Base-by-base conservation (phyloP, 164 flowering plant genomes). In the Chloranthus sessilifolius region DNA sequence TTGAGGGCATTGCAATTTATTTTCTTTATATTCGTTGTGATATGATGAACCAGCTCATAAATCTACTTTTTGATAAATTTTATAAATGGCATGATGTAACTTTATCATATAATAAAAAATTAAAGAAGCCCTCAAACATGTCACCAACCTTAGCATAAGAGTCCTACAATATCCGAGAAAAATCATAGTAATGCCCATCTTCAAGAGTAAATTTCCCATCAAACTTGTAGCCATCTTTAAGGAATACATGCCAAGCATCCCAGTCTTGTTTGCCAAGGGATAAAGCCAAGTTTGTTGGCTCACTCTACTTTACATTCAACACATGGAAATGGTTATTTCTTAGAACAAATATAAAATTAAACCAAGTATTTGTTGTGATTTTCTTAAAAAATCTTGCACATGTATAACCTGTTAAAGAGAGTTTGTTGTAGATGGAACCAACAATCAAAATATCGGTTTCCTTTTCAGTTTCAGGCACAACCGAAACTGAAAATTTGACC, bases 191-290 rank as follows among this genome's bases (percentile, higher is more conserved):
- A 21, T 69, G 79, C 8, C 98, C 98, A 62, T 81, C 83, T 58
- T 77, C 63, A 7, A 90, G 88, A 57, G 76, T 74, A 65, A 74
- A 81, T 23, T 62, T 66, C 19, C 98, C 98, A 55, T 81, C 88
- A 63, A 91, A 78, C 56, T 61, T 78, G 62, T 83, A 91, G 2
- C 90, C 95, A 73, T 91, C 98, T 67, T 69, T 67, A 44, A 91
- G 35, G 76, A 80, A 82, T 29, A 81, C 82, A 76, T 91, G 96
- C 98, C 98, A 91, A 10, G 85, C 76, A 74, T 82, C 77, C 40
- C 98, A 31, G 90, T 88, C 66, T 60, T 88, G 69, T 91, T 88
- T 10, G 51, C 69, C 33, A 61, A 41, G 8, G 95, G 83, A 69
- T 91, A 85, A 48, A 91, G 83, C 28, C 39, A 31, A 26, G 88